Percentiles rank a stretch among this genome's conserved stretches.
Conservation (phyloP, 2,329 filamentous ascomycete genomes). For the Coniella lustricola region DNA sequence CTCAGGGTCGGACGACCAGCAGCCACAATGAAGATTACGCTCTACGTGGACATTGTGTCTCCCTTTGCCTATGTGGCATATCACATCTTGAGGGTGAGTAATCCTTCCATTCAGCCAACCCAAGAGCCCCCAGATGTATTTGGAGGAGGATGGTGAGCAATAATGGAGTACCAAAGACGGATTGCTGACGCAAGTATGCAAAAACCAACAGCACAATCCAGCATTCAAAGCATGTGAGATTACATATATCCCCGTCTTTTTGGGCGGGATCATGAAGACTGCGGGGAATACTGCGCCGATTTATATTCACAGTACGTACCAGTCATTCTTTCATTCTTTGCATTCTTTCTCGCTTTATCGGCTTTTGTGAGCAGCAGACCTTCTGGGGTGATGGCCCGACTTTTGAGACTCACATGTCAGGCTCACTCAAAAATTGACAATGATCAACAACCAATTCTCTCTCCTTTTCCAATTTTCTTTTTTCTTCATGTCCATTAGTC, state of each 20-base stretch:
- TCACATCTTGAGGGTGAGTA: slow-evolving; percentile 30
- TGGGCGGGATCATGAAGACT: slow-evolving; percentile 31
- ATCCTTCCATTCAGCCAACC: neutral
- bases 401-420: neutral
- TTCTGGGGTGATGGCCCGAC: too few relatives aligned
- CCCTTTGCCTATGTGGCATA: slow-evolving; percentile 34
- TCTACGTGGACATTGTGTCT: slow-evolving; percentile 34
- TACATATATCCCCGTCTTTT: slow-evolving; percentile 31
- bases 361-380: too few relatives aligned
- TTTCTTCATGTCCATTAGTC: too few relatives aligned
- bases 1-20: too few relatives aligned
- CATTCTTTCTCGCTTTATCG: too few relatives aligned
- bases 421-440: neutral
- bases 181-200: too few relatives aligned
- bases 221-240: slow-evolving; percentile 19
- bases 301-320: slow-evolving; percentile 28
- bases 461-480: too few relatives aligned
- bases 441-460: too few relatives aligned
- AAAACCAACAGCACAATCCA: slow-evolving; percentile 3
- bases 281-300: slow-evolving; percentile 31
- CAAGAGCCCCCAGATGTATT: too few relatives aligned
- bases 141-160: too few relatives aligned
- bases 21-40: slow-evolving; percentile 25
- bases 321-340: neutral
- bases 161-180: too few relatives aligned